Evolutionary conservation across 176 grass and related monocot genomes (phyloP).

Genomic region (Chloris gayana): DNA sequence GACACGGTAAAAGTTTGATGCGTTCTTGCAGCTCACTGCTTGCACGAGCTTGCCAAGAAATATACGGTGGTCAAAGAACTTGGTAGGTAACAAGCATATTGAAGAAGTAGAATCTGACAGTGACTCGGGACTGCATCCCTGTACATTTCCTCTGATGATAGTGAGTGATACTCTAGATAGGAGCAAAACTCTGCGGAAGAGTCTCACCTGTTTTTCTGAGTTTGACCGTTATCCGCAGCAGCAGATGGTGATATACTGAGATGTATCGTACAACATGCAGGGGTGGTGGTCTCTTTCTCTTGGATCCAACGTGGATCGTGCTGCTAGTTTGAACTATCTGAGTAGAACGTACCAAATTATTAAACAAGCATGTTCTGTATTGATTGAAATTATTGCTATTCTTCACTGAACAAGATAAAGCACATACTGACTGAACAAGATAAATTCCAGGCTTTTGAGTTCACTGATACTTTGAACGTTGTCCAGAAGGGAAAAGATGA

Average conservation of each 20-base stretch:
- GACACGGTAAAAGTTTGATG: not conserved
- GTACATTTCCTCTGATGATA: not conserved
- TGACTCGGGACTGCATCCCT: not conserved
- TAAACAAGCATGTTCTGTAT: not conserved
- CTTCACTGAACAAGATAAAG: too few species aligned
- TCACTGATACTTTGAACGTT: not conserved
- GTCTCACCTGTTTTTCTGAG: not conserved
- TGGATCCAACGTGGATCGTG: not conserved
- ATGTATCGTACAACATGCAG: not conserved
- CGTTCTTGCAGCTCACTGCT: conserved; percentile 1
- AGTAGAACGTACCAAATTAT: not conserved
- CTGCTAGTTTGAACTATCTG: not conserved
- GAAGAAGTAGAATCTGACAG: not conserved
- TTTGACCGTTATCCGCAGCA: conserved; percentile 28
- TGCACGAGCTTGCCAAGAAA: not conserved
- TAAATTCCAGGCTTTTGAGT: not conserved
- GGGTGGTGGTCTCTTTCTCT: not conserved
- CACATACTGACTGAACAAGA: not conserved
- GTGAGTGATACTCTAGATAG: not conserved
- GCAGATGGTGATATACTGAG: not conserved
- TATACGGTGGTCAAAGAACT: not conserved
- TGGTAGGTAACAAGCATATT: not conserved
- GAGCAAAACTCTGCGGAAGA: not conserved
- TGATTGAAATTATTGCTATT: not conserved
- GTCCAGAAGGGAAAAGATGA: not conserved